Percentiles rank a stretch among this genome's conserved stretches.
phyloP scores from a whole-genome alignment of 768 basidiomycete species.

The Mycena venus region DNA sequence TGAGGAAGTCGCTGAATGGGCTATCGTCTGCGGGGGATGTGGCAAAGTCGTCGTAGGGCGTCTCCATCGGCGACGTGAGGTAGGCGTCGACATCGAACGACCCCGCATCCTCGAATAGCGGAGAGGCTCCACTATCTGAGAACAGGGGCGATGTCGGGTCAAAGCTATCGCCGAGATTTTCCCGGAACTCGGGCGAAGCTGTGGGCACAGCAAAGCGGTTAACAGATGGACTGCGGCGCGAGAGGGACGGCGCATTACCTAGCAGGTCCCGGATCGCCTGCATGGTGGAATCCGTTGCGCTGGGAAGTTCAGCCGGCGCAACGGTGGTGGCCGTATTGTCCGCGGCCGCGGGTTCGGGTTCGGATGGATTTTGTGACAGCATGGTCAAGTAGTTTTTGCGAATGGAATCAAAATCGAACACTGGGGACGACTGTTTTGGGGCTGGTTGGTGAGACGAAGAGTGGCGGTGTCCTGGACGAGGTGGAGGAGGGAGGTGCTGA shows the following conservation, averaged over 20 bases:
- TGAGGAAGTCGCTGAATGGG: slow-evolving; percentile 34
- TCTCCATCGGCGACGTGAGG: slow-evolving; percentile 33
- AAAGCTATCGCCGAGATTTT: slow-evolving; percentile 27
- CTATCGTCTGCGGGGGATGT: slow-evolving; percentile 33
- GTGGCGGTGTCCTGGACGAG: slow-evolving; percentile 68
- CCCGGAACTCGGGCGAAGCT: slow-evolving; percentile 38
- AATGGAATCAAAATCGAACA: slow-evolving; percentile 63
- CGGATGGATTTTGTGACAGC: slow-evolving; percentile 66
- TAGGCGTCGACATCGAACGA: slow-evolving; percentile 26
- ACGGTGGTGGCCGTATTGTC: slow-evolving; percentile 38
- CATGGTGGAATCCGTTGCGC: slow-evolving; percentile 26
- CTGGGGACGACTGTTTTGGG: slow-evolving; percentile 44
- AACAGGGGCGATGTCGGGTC: slow-evolving; percentile 27
- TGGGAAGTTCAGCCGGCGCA: slow-evolving; percentile 10
- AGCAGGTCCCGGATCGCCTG: slow-evolving; percentile 29
- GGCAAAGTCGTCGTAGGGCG: slow-evolving; percentile 33
- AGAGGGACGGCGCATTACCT: slow-evolving; percentile 22
- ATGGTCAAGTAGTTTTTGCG: slow-evolving; percentile 78
- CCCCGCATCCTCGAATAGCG: slow-evolving; percentile 11
- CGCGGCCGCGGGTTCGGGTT: slow-evolving; percentile 47
- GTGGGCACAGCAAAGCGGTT: not conserved
- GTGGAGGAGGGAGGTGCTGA: slow-evolving; percentile 75
- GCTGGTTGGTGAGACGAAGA: slow-evolving; percentile 57
- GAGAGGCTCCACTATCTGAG: slow-evolving; percentile 19
- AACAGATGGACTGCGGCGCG: not conserved